Conservation (phyloP, 176 grass and related monocot species). For the Lolium perenne region DNA sequence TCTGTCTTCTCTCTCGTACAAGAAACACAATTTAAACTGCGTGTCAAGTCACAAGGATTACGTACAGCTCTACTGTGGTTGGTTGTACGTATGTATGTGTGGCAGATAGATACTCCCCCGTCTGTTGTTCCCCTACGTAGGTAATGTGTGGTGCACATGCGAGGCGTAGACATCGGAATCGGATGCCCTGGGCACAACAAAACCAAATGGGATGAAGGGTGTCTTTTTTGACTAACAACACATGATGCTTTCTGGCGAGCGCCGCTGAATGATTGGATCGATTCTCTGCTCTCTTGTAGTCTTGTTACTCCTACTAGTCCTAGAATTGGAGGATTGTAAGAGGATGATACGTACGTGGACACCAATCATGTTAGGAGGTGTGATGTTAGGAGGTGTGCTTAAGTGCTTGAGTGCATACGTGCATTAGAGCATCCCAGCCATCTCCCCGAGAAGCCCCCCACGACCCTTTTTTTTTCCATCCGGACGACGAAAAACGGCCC, state of each 20-base stretch:
- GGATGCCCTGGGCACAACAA: constrained; percentile 26
- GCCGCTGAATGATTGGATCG: constrained; percentile 12
- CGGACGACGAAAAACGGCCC: too few relatives aligned
- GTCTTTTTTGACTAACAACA: constrained; percentile 23
- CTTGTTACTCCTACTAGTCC: not conserved
- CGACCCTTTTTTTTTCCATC: too few relatives aligned
- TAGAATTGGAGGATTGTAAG: not conserved
- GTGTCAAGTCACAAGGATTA: not conserved
- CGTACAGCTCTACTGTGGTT: not conserved
- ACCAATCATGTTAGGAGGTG: too few relatives aligned
- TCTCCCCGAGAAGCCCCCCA: too few relatives aligned
- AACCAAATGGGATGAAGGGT: not conserved
- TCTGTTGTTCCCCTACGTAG: not conserved
- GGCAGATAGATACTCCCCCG: not conserved
- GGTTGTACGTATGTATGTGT: not conserved
- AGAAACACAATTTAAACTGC: not conserved
- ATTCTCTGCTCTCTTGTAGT: not conserved
- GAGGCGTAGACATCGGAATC: constrained; percentile 28
- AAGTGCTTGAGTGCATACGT: too few relatives aligned
- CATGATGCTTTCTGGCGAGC: constrained; percentile 13
- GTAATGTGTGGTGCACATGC: constrained; percentile 47
- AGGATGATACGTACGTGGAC: not conserved
- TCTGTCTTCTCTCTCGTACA: not conserved
- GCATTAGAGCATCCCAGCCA: too few relatives aligned
- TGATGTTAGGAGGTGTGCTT: not conserved